Evolutionary conservation across 176 grass and related monocot genomes (phyloP).

Genomic region (Cenchrus purpureus): DNA sequence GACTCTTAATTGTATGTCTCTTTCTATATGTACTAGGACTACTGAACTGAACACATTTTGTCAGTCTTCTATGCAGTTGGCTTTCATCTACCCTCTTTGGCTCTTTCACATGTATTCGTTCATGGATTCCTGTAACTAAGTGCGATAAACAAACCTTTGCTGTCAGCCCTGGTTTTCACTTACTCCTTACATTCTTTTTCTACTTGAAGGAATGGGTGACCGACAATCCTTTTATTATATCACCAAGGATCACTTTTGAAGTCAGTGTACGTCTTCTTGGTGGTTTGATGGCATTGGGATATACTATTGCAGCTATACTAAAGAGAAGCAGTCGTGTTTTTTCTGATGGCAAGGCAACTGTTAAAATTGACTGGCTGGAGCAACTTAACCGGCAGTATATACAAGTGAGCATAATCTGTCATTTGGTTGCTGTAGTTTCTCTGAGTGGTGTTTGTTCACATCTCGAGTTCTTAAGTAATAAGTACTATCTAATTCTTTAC

Average conservation of each 20-base stretch:
- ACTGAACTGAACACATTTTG: background rate
- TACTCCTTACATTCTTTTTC: conserved; percentile 21
- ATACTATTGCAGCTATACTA: conserved; percentile 94
- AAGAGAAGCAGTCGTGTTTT: conserved; percentile 90
- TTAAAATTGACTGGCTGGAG: conserved; percentile 96
- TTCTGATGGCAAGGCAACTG: conserved; percentile 82
- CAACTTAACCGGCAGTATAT: conserved; percentile 84
- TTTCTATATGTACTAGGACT: background rate
- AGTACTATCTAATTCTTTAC: background rate
- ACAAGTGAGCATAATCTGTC: conserved; percentile 63
- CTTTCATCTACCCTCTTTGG: background rate
- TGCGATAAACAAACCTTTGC: background rate
- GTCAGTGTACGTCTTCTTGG: conserved; percentile 98
- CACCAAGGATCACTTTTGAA: conserved; percentile 98
- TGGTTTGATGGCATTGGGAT: conserved; percentile 96
- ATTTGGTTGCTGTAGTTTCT: conserved; percentile 25
- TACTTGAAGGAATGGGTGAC: conserved; percentile 89
- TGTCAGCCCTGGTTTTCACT: conserved; percentile 20
- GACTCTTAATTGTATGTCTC: background rate
- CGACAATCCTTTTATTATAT: conserved; percentile 97
- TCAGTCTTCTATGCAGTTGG: conserved; percentile 5
- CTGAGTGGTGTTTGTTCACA: conserved; percentile 5
- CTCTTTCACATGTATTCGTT: conserved; percentile 8
- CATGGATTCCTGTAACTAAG: background rate
- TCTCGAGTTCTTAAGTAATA: conserved; percentile 19